These are phyloP conservation scores for Spinellus fusiger DNA, from an alignment of 192 early-diverging fungal species.

Conservation along the genomic window DNA sequence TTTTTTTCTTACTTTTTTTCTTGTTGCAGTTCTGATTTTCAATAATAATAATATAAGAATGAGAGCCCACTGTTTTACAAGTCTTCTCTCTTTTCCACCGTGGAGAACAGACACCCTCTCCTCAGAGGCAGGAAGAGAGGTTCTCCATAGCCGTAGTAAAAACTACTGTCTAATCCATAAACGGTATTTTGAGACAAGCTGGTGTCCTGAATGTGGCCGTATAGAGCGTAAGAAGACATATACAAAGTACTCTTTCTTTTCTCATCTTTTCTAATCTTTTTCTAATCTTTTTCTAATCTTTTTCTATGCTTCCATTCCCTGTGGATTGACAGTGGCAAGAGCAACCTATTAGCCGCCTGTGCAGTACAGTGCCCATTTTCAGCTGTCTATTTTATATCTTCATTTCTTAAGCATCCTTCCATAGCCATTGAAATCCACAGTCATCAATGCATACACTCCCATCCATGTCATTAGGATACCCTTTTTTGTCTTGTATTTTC, in stretches of 20 bases:
- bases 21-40: too few relatives aligned
- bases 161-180: conserved; percentile 26
- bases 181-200: conserved; percentile 19
- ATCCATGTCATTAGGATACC: too few relatives aligned
- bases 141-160: conserved; percentile 2
- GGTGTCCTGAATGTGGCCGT: conserved; percentile 24
- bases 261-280: neutral
- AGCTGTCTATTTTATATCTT: neutral
- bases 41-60: too few relatives aligned
- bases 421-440: too few relatives aligned
- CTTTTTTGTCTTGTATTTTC: too few relatives aligned
- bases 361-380: neutral
- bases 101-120: neutral
- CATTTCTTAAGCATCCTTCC: neutral
- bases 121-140: neutral
- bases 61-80: too few relatives aligned
- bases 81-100: too few relatives aligned
- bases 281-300: neutral
- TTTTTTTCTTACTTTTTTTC: too few relatives aligned
- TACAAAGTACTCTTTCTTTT: neutral
- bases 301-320: too few relatives aligned
- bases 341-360: neutral
- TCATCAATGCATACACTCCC: too few relatives aligned
- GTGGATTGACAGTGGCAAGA: too few relatives aligned
- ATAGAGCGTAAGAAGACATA: neutral